These are phyloP conservation scores for Hanseniaspora gamundiae DNA, from an alignment of 1,139 yeast genomes.

Conservation along the genomic window DNA sequence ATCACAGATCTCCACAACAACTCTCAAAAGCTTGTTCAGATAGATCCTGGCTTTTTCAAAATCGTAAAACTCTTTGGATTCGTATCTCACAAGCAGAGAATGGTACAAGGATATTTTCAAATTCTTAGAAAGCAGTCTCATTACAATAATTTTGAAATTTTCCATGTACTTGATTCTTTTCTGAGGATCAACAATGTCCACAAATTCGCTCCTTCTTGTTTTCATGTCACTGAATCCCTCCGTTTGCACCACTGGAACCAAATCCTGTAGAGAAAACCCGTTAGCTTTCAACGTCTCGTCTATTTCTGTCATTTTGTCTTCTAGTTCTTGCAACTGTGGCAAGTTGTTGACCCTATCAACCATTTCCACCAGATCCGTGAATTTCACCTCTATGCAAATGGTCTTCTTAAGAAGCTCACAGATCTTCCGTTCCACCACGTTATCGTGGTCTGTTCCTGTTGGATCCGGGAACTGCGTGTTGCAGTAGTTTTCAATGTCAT, in stretches of 20 bases:
- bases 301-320: background rate
- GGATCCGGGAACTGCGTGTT: slow-evolving; percentile 5
- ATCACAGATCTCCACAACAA: background rate
- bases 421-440: background rate
- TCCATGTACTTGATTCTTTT: slow-evolving; percentile 1
- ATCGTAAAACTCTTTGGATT: background rate
- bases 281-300: background rate
- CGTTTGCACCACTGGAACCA: background rate
- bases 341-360: background rate
- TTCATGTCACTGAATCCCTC: background rate
- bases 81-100: slow-evolving; percentile 1
- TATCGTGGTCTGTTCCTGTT: background rate
- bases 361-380: background rate
- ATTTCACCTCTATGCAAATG: background rate
- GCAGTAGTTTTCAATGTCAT: slow-evolving; percentile 1
- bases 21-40: slow-evolving; percentile 2
- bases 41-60: background rate
- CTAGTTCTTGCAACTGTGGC: background rate
- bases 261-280: background rate
- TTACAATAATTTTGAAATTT: slow-evolving; percentile 5
- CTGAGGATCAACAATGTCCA: slow-evolving; percentile 3
- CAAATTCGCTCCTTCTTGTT: slow-evolving; percentile 4
- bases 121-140: slow-evolving; percentile 3
- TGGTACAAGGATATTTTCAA: slow-evolving; percentile 4
- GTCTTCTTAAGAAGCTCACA: background rate